Conservation (phyloP, 2,329 filamentous ascomycete genomes). For the Neodidymelliopsis sp. region DNA sequence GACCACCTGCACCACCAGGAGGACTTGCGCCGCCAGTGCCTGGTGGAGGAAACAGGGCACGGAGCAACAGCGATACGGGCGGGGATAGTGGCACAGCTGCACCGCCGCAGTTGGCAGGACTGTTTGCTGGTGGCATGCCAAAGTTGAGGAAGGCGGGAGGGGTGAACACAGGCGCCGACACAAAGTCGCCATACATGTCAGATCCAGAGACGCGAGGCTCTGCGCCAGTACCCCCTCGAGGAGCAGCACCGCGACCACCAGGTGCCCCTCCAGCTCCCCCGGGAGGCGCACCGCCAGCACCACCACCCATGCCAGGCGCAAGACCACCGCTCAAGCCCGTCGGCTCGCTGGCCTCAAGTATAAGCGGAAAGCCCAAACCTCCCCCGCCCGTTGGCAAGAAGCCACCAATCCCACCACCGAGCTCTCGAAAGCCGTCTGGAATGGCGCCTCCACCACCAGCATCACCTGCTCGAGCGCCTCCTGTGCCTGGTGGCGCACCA, state of each 20-base stretch:
- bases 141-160: conserved; percentile 90
- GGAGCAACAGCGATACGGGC: conserved; percentile 83
- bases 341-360: conserved; percentile 66
- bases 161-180: conserved; percentile 61
- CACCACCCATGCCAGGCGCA: conserved; percentile 57
- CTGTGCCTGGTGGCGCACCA: conserved; percentile 45
- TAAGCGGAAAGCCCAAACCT: conserved; percentile 68
- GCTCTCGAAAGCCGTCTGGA: conserved; percentile 65
- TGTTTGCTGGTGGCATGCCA: conserved; percentile 95
- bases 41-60: conserved; percentile 59
- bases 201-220: conserved; percentile 70
- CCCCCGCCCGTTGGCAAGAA: conserved; percentile 83
- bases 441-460: conserved; percentile 52
- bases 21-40: conserved; percentile 77
- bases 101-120: conserved; percentile 80
- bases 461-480: conserved; percentile 53
- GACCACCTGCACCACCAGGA: conserved; percentile 62
- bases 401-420: conserved; percentile 64
- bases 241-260: conserved; percentile 59
- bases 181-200: conserved; percentile 77
- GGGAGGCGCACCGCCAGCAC: conserved; percentile 43
- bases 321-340: conserved; percentile 69
- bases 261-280: conserved; percentile 47
- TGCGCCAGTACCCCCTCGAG: conserved; percentile 62
- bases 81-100: conserved; percentile 36